Conservation (phyloP, 1,284 basidiomycete genomes). For the Marasmius fiardii region DNA sequence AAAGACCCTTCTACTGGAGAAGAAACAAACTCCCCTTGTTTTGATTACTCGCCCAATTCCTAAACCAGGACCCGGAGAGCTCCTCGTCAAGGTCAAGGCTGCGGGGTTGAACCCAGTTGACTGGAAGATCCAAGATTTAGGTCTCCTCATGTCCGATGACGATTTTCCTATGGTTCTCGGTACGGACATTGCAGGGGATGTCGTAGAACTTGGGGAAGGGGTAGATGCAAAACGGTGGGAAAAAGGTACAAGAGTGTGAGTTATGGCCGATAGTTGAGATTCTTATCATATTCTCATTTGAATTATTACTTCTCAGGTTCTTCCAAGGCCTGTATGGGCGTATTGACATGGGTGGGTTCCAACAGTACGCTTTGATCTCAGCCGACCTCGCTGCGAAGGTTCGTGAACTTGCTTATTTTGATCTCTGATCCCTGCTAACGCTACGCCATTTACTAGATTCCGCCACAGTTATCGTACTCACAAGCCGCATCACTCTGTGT, state of each 20-base stretch:
- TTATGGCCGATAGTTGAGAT: too few relatives aligned
- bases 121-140: slow-evolving; percentile 34
- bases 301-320: slow-evolving; percentile 33
- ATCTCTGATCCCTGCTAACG: too few relatives aligned
- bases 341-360: slow-evolving; percentile 36
- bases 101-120: slow-evolving; percentile 46
- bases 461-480: slow-evolving; percentile 31
- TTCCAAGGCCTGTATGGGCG: slow-evolving; percentile 33
- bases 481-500: slow-evolving; percentile 6
- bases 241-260: slow-evolving; percentile 56
- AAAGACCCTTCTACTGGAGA: slow-evolving; percentile 9
- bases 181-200: slow-evolving; percentile 54
- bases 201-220: slow-evolving; percentile 49
- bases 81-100: slow-evolving; percentile 41
- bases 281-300: too few relatives aligned
- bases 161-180: slow-evolving; percentile 45
- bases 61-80: slow-evolving; percentile 34
- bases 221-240: slow-evolving; percentile 38
- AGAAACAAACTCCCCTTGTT: slow-evolving; percentile 2
- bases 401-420: not conserved
- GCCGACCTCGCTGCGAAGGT: slow-evolving; percentile 42
- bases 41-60: slow-evolving; percentile 24
- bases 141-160: slow-evolving; percentile 13
- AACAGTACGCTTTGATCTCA: slow-evolving; percentile 43
- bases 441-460: slow-evolving; percentile 25